phyloP scores from a whole-genome alignment of 306 rosid genomes.

The Gillenia trifoliata region DNA sequence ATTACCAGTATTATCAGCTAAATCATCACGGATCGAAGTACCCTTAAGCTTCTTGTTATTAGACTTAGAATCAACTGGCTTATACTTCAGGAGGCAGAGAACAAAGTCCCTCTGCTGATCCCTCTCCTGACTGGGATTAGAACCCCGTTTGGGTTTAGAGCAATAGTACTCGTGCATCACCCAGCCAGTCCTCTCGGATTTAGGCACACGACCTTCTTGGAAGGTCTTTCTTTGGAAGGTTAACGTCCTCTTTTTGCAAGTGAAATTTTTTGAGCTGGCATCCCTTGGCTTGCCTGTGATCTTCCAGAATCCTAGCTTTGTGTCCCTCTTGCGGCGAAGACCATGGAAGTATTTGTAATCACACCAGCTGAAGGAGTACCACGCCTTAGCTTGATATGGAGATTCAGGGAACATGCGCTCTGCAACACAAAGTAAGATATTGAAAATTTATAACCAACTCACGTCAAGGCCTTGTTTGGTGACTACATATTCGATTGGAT shows the following conservation, averaged over 20 bases:
- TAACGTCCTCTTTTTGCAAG: conserved; percentile 51
- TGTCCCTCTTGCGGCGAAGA: conserved; percentile 31
- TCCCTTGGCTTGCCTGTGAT: conserved; percentile 36
- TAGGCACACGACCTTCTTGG: conserved; percentile 24
- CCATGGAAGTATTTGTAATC: conserved; percentile 30
- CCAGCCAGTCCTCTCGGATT: conserved; percentile 30
- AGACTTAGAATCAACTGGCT: not conserved
- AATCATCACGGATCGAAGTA: conserved; percentile 5
- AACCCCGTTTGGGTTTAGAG: not conserved
- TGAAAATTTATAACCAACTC: not conserved
- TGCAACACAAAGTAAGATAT: not conserved
- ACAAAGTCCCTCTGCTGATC: conserved; percentile 41
- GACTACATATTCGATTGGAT: not conserved
- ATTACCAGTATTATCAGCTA: not conserved
- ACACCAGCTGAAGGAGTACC: conserved; percentile 47
- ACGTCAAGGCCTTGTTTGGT: no score
- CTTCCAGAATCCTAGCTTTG: conserved; percentile 51
- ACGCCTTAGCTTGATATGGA: conserved; percentile 18
- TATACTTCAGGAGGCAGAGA: conserved; percentile 39
- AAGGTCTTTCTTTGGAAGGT: conserved; percentile 17
- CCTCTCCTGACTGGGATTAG: not conserved
- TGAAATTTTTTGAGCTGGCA: conserved; percentile 14
- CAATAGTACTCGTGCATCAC: conserved; percentile 52
- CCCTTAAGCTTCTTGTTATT: not conserved
- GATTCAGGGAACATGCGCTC: conserved; percentile 17